Base-by-base conservation (phyloP, 2,329 filamentous ascomycete genomes). In the Colletotrichum graminicola region DNA sequence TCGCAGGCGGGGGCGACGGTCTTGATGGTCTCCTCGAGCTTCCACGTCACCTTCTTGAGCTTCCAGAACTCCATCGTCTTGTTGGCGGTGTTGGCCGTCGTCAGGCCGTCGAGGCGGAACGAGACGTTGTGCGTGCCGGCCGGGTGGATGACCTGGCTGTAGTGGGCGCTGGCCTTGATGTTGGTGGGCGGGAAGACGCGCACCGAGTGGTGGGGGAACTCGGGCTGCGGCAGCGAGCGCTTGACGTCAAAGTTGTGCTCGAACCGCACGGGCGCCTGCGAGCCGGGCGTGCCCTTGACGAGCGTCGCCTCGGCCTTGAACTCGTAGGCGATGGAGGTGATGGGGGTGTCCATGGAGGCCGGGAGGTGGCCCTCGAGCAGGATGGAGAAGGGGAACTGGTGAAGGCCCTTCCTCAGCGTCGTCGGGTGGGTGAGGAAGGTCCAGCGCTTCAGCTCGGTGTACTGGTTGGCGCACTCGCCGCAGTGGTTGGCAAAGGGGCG, bases 131-230 rank as follows among this genome's bases (percentile, higher is more conserved):
- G 95, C 76, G 89, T 90, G 76, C 94, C 93, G 72, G 95, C 93
- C 6, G 95, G 94, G 82, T 97, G 92, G 73, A 98, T 91, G 74
- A 97, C 90, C 47, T 93, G 90, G 57, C 92, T 92, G 74, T 97
- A 91, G 77, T 94, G 91, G 73, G 96, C 92, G 77, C 91, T 92
- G 70, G 94, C 93, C 75, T 94, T 95, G 77, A 99, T 91, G 82
- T 97, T 96, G 75, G 96, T 99, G 0, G 96, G 95, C 59, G 95
- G 96, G 83, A 99, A 99, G 78, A 98, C 93, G 78, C 95, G 94
- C 73, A 97, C 91, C 21, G 93, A 97, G 82, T 95, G 92, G 82
- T 97, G 95, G 73, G 97, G 94, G 64, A 89, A 87, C 60, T 94
- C 93, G 3, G 93, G 90, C 64, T 92, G 82, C 10, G 83, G 87